A percentile compares a stretch with the other conserved stretches of the same genome.
Evolutionary conservation across 2,329 filamentous ascomycete species (phyloP).

Genomic region (Phialemonium atrogriseum): DNA sequence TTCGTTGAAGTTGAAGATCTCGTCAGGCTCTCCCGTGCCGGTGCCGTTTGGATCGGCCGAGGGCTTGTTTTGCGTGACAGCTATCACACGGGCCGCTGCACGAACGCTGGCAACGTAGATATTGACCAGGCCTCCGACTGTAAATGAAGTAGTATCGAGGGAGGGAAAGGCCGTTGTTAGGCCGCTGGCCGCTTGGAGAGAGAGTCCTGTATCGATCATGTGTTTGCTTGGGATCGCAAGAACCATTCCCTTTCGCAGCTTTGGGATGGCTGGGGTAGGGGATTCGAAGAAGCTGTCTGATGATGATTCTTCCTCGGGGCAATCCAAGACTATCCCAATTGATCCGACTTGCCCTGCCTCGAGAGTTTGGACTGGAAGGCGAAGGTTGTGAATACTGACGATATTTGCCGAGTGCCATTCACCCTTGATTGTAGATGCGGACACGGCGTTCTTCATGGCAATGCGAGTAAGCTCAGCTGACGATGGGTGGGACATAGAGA

Average conservation of each 20-base stretch:
- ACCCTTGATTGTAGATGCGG: slow-evolving; percentile 43
- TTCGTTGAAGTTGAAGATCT: slow-evolving; percentile 51
- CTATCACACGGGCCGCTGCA: slow-evolving; percentile 66
- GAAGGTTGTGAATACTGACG: slow-evolving; percentile 79
- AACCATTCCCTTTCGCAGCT: slow-evolving; percentile 75
- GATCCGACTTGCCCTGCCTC: slow-evolving; percentile 82
- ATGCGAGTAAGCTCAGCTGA: slow-evolving; percentile 44
- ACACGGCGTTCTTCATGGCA: slow-evolving; percentile 42
- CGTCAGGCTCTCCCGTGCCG: slow-evolving; percentile 35
- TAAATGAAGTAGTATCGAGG: slow-evolving; percentile 52
- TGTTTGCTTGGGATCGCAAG: slow-evolving; percentile 55
- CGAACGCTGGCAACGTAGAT: slow-evolving; percentile 84
- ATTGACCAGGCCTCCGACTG: slow-evolving; percentile 63
- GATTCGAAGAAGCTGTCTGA: slow-evolving; percentile 21
- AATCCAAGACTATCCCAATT: slow-evolving; percentile 64
- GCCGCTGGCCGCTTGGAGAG: slow-evolving; percentile 57
- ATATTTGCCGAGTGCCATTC: slow-evolving; percentile 78
- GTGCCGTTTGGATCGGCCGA: slow-evolving; percentile 16
- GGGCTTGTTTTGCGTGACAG: slow-evolving; percentile 29
- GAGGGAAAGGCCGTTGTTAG: slow-evolving; percentile 65
- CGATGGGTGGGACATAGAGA: slow-evolving; percentile 44
- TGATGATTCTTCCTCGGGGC: slow-evolving; percentile 21
- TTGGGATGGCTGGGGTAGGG: slow-evolving; percentile 23
- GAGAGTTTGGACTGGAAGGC: slow-evolving; percentile 70
- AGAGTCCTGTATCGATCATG: slow-evolving; percentile 46